Evolutionary conservation across 352 stramenopile species (phyloP), one percentile per base, ranked within the genome.

Genomic region (Phytopythium sindhum): DNA sequence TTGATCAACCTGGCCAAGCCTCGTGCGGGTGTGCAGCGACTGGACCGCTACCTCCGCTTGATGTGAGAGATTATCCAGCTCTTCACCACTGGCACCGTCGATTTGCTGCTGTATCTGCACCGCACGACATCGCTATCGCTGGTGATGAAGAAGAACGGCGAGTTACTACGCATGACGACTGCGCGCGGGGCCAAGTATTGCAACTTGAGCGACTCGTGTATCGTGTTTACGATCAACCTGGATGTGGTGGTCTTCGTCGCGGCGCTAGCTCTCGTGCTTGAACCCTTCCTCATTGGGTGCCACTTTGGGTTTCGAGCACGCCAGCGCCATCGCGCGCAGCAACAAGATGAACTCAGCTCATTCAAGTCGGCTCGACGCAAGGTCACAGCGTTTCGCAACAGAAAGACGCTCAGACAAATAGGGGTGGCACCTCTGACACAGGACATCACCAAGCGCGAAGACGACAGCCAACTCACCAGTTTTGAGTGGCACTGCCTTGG

Each of bases 401-500:
- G n/a, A n/a, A n/a, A n/a, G n/a, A n/a, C n/a, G n/a, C n/a, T n/a
- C n/a, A n/a, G n/a, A n/a, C n/a, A n/a, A n/a, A n/a, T n/a, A n/a
- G n/a, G n/a, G n/a, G n/a, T n/a, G n/a, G n/a, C n/a, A n/a, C n/a
- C n/a, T n/a, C n/a, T n/a, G n/a, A n/a, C n/a, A n/a, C n/a, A n/a
- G n/a, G n/a, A n/a, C n/a, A n/a, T n/a, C n/a, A n/a, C n/a, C n/a
- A n/a, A n/a, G n/a, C n/a, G 42, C 17, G 17, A 52, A 55, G 56
- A 23, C 4, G 44, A 42, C 6, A 31, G 15, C 23, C 0, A 37
- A 15, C 48, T 73, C 17, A 73, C 67, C 23, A 61, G 57, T 1
- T 73, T 70, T 12, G 67, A 73, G 44, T 23, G 45, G 31, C 63
- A 73, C 24, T 73, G 67, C 47, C 63, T 70, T 1, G 67, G 67